Percentiles rank a stretch among this genome's conserved stretches.
phyloP scores from a whole-genome alignment of 192 early-diverging fungal species.

The Spizellomyces punctatus region DNA sequence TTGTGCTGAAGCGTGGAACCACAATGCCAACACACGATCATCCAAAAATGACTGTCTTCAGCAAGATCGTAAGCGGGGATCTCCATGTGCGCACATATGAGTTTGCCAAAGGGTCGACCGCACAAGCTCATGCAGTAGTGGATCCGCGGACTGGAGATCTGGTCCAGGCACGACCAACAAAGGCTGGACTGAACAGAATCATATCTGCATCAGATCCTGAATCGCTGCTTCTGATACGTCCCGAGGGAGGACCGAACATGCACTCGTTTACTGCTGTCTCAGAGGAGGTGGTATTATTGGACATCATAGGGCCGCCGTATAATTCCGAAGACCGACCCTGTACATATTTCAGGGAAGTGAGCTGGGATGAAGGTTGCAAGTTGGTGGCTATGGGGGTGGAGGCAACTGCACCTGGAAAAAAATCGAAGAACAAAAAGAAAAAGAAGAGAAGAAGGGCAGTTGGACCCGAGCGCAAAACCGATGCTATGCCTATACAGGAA shows the following conservation, averaged over 20 bases:
- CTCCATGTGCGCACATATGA: constrained; percentile 44
- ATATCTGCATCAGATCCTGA: constrained; percentile 26
- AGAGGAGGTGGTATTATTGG: constrained; percentile 47
- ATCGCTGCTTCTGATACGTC: constrained; percentile 39
- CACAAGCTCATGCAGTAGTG: neutral
- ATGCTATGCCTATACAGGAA: neutral
- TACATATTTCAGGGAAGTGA: constrained; percentile 44
- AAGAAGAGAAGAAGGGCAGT: neutral
- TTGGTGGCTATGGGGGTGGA: neutral
- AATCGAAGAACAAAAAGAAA: neutral
- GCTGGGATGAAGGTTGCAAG: neutral
- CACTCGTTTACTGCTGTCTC: constrained; percentile 48
- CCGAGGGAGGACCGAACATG: constrained; percentile 26
- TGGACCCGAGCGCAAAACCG: neutral
- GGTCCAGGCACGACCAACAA: neutral
- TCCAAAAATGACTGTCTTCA: constrained; percentile 51
- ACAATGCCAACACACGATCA: constrained; percentile 51
- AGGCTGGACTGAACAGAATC: constrained; percentile 17
- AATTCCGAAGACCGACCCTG: constrained; percentile 45
- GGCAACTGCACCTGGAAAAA: neutral
- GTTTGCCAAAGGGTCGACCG: constrained; percentile 7
- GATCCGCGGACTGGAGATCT: neutral
- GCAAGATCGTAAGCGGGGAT: constrained; percentile 45
- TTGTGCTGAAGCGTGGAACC: constrained; percentile 42
- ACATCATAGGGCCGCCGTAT: constrained; percentile 56